phyloP scores from a whole-genome alignment of 495 filamentous ascomycete genomes.

The Aspergillus nidulans region DNA sequence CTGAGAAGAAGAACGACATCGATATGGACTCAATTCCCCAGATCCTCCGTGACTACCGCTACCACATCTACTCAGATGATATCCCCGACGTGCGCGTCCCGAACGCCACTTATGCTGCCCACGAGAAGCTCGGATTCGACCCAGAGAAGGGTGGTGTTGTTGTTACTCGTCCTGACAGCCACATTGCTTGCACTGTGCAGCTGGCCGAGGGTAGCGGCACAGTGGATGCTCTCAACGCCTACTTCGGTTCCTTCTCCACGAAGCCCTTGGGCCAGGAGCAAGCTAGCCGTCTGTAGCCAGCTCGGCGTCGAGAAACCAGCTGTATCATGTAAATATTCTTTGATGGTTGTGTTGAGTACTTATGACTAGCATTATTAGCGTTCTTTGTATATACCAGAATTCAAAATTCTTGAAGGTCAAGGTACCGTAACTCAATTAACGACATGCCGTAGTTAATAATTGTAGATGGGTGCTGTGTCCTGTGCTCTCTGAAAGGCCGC shows the following conservation, averaged over 20 bases:
- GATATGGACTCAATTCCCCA: slow-evolving; percentile 64
- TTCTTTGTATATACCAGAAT: slow-evolving; percentile 19
- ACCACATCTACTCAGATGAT: slow-evolving; percentile 85
- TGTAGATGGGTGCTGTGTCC: no score
- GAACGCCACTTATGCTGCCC: slow-evolving; percentile 64
- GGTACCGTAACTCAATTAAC: no score
- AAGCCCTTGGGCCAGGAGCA: slow-evolving; percentile 40
- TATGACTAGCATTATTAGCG: slow-evolving; percentile 33
- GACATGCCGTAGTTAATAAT: no score
- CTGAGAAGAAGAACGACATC: slow-evolving; percentile 55
- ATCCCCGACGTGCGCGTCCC: slow-evolving; percentile 68
- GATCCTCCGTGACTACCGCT: slow-evolving; percentile 65
- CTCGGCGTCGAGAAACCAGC: not conserved
- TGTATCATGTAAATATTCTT: slow-evolving; percentile 19
- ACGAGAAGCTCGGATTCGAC: slow-evolving; percentile 81
- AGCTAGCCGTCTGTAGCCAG: slow-evolving; percentile 37
- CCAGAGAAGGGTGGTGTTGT: slow-evolving; percentile 70
- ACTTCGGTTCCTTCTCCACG: slow-evolving; percentile 66
- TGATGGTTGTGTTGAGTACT: slow-evolving; percentile 21
- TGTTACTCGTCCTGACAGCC: slow-evolving; percentile 80
- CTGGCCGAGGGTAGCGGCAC: slow-evolving; percentile 72
- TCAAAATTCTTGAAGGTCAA: slow-evolving; percentile 8
- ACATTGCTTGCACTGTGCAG: slow-evolving; percentile 70
- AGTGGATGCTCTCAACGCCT: slow-evolving; percentile 75
- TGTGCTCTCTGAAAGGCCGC: no score